Evolutionary conservation across 2,329 filamentous ascomycete species (phyloP), one percentile per base, ranked within the genome.

Genomic region (Nannizziopsis arthrosporioides): DNA sequence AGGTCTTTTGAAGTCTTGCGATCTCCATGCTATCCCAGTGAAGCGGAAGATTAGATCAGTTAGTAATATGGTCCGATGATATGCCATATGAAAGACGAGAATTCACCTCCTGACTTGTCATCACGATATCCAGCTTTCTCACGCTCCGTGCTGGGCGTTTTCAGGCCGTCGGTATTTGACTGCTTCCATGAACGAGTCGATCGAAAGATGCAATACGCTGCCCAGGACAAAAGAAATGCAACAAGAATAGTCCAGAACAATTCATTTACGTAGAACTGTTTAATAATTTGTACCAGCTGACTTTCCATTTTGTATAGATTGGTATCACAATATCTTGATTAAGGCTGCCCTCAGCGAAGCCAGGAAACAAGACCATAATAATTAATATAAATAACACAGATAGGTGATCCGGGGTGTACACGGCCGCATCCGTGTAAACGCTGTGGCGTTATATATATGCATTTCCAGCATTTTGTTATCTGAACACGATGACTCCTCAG

Each of bases 1-100:
- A 1, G 82, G 81, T 1, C 78, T 69, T 51, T 73, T 71, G 69
- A 82, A 87, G 45, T 67, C 55, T 10, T 70, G 73, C 0, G 78
- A 74, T 3, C 57, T 63, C 80, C 80, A 84, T 66, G 73, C 73
- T 67, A 43, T 27, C 18, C 30, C n/a, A 48, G 22, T 9, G n/a
- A 37, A 11, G 14, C 14, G 17, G 2, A 36, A 14, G 35, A 37
- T 17, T 19, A 18, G 37, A 15, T 8, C 17, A 11, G 14, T 40
- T 12, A 40, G 14, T 38, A 14, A 14, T 10, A n/a, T 5, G 36
- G 22, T 18, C 27, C 15, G 17, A 11, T 19, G 5, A 17, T n/a
- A n/a, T n/a, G n/a, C n/a, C n/a, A 32, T 9, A 9, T 38, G 14
- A 11, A 30, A 31, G 6, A 17, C 32, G 42, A 3, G 31, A 17